A percentile compares a stretch with the other conserved stretches of the same genome.
phyloP scores from a whole-genome alignment of 1,139 yeast genomes.

The Taphrina confusa region DNA sequence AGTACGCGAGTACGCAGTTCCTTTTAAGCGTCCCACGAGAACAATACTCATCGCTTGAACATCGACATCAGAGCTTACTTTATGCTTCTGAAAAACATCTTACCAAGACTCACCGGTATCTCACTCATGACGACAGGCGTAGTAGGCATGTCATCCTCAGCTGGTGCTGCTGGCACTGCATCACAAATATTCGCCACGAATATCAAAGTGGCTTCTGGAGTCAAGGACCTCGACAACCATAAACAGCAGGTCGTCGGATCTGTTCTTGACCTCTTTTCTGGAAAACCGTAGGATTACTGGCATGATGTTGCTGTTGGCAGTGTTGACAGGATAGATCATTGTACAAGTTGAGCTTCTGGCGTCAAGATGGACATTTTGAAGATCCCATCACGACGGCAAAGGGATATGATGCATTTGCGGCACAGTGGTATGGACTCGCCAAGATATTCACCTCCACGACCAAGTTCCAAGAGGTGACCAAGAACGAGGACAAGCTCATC shows the following conservation, averaged over 20 bases:
- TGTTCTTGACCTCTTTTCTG: constrained; percentile 18
- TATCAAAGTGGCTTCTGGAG: constrained; percentile 17
- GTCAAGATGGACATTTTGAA: constrained; percentile 24
- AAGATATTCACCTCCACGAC: constrained; percentile 14
- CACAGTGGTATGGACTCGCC: constrained; percentile 25
- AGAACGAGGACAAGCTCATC: constrained; percentile 14
- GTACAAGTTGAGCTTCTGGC: constrained; percentile 27
- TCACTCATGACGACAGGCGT: constrained; percentile 28
- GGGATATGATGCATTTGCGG: constrained; percentile 26
- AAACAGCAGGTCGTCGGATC: constrained; percentile 16
- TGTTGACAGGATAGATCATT: background rate
- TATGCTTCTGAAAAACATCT: constrained; percentile 11
- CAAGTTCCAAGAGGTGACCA: constrained; percentile 18
- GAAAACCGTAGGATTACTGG: background rate
- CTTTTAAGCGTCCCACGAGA: too few species aligned
- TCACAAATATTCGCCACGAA: constrained; percentile 21
- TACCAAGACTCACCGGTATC: constrained; percentile 26
- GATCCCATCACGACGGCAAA: constrained; percentile 26
- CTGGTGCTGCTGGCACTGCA: constrained; percentile 16
- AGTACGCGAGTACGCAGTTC: too few species aligned
- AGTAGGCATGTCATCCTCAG: constrained; percentile 17
- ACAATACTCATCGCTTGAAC: too few species aligned
- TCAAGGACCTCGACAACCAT: constrained; percentile 21
- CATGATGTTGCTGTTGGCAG: background rate
- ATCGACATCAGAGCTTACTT: background rate